Evolutionary conservation across 495 filamentous ascomycete genomes (phyloP), one percentile per base, ranked within the genome.

Genomic region (Podospora fimiseda): DNA sequence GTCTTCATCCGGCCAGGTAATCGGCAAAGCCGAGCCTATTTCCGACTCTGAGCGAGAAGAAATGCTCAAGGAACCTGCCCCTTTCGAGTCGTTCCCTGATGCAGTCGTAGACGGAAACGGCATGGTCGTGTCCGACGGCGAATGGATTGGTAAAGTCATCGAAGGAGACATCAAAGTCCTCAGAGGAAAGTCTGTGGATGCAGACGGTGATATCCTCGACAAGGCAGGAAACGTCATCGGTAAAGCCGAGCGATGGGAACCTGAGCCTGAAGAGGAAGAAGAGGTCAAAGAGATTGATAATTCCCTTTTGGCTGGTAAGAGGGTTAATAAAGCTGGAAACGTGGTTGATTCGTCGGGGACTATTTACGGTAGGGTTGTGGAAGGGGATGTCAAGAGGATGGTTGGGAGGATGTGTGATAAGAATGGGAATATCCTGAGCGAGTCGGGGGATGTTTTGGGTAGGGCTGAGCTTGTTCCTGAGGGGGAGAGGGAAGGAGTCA

Each of bases 281-380:
- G 65, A 67, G 2, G 76, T 74, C 45, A 48, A 66, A 1, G 72
- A 80, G 39, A 52, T 70, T 2, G 88, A 94, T 58, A 73, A 81
- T 42, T 89, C 85, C 2, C 67, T 77, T 13, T 74, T 94, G 4
- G 88, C 87, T 3, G 89, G 89, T 48, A 89, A 89, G 76, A 79
- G 83, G 3, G 86, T 93, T 62, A 95, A 95, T 72, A 93, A 93
- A 68, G 77, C 75, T 7, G 89, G 89, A 43, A 91, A 92, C 41
- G 80, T 91, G 15, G 89, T 95, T 51, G 89, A 95, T 61, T 67
- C 69, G 20, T 74, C 75, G 22, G 89, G 89, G n/a, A 74, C 74
- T 16, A 85, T 93, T 59, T 83, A 81, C 56, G 89, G 89, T 19
- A 83, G 86, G 16, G 80, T 95, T 8, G 74, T 83, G 39, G 85